A percentile compares a stretch with the other conserved stretches of the same genome.
These are phyloP conservation scores for Flaveria linearis DNA, from an alignment of 129 eudicot species.

Conservation along the genomic window DNA sequence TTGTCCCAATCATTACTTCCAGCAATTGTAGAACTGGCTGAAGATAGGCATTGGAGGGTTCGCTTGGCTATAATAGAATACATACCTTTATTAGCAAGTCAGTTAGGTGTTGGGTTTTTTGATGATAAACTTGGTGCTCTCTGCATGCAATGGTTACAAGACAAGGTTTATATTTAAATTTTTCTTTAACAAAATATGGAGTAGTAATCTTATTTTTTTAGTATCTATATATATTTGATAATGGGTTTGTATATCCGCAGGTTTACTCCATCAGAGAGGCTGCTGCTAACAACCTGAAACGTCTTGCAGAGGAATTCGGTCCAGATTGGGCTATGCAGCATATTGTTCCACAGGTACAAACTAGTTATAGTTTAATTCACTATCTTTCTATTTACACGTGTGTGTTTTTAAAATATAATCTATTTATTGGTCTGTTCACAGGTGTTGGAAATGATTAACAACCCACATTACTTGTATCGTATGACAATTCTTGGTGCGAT, in stretches of 20 bases:
- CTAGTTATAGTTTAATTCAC: neutral
- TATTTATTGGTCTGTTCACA: constrained; percentile 27
- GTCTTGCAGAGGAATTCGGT: constrained; percentile 98
- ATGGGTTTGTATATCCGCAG: constrained; percentile 39
- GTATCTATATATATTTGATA: neutral
- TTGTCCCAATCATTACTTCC: constrained; percentile 91
- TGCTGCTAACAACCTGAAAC: constrained; percentile 94
- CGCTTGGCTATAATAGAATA: constrained; percentile 97
- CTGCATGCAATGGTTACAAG: constrained; percentile 99
- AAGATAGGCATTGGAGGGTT: constrained; percentile 99
- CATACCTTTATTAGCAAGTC: constrained; percentile 96
- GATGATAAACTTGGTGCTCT: constrained; percentile 97
- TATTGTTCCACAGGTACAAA: constrained; percentile 82
- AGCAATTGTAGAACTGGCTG: constrained; percentile 99
- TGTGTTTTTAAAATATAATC: neutral
- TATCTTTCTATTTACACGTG: neutral
- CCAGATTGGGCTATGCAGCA: constrained; percentile 99
- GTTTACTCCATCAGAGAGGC: constrained; percentile 99
- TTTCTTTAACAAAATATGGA: neutral
- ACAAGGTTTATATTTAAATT: constrained; percentile 58
- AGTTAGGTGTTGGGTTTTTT: constrained; percentile 95
- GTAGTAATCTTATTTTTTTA: neutral
- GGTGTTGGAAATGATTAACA: constrained; percentile 90
- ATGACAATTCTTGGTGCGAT: constrained; percentile 88
- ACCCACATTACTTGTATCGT: constrained; percentile 91